Base-by-base conservation (phyloP, 306 rosid species). In the Begonia fuchsioides region DNA sequence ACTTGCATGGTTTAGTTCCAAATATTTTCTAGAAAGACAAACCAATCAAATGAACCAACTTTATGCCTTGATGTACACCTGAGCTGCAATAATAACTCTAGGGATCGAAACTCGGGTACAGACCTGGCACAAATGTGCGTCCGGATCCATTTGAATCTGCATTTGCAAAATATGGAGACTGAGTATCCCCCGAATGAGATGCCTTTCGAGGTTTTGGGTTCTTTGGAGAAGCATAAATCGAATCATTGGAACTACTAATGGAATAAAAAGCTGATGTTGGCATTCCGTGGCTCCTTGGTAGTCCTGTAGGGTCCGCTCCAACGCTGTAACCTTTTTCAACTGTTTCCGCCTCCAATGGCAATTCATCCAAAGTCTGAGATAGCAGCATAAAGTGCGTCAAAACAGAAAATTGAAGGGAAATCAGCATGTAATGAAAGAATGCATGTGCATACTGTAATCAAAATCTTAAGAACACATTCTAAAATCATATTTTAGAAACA, bases 311-410 rank as follows among this genome's bases (percentile, higher is more conserved):
- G 59, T 82, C 98, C 15, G 81, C 51, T 39, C 78, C 82, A 65
- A 75, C 59, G 62, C 67, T 73, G 66, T 71, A 85, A 53, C 96
- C 98, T 60, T 81, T 90, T 67, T 90, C 98, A 38, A 90, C 79
- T 14, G 98, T 72, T 64, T 90, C 98, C 2, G 98, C 94, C 70
- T 85, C 96, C 76, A 82, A 45, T 50, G 98, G 98, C 50, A 90
- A 64, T 38, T 90, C 96, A 53, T 90, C 98, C 79, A 90, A 68
- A 43, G 88, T 86, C 98, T 90, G 67, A 57, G 17, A 51, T 60
- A 64, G 55, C 20, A 51, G 60, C 50, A 54, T 26, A 63, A 39
- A 56, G 55, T 26, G 54, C 66, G 8, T 15, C 49, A 38, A 49
- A 43, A n/a, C 18, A 43, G 7, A 17, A 38, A 8, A 9, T 53